Base-by-base conservation (phyloP, 2,329 filamentous ascomycete genomes). In the Cladosporium oxysporum region DNA sequence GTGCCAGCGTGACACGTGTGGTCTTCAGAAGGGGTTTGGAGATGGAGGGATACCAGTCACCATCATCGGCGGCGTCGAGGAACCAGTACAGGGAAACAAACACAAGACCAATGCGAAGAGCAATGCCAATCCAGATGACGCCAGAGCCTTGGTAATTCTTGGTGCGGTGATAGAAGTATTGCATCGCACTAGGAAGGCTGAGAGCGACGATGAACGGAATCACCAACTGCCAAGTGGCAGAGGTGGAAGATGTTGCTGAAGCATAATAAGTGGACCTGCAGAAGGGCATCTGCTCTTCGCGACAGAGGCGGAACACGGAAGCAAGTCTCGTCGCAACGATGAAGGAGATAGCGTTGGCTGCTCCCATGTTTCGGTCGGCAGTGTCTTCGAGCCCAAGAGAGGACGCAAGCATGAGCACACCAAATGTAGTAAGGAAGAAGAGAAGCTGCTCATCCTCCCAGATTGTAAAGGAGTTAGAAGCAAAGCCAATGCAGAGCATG, bases 231-330 rank as follows among this genome's bases (percentile, higher is more conserved):
- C 93, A 97, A 1, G 89, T 85, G 0, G 94, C 91, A 2, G 94
- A 97, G 0, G 93, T 98, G 0, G 95, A 98, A 0, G 94, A 97
- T 2, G 90, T 91, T 11, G 90, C 87, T 0, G 94, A 97, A 5
- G 93, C 90, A 76, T 99, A 99, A 81, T 97, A 99, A 0, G 95
- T 97, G 1, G 94, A 97, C 63, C 87, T 88, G 82, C 95, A 99
- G 80, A 90, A 96, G 0, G 95, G 95, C 92, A 98, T 97, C 80
- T 99, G 95, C 80, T 99, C 95, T 78, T 99, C 95, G 66, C 95
- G 90, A 76, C 95, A 99, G 23, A 99, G 88, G 70, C 93, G 91
- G 11, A 95, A 97, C 70, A 94, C 88, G 1, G 93, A 96, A 0
- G 93, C 90, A 3, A 94, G 64, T 63, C 94, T 89, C 16, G 90